These are phyloP conservation scores for Trametes maxima DNA, from an alignment of 768 basidiomycete species.

Conservation along the genomic window DNA sequence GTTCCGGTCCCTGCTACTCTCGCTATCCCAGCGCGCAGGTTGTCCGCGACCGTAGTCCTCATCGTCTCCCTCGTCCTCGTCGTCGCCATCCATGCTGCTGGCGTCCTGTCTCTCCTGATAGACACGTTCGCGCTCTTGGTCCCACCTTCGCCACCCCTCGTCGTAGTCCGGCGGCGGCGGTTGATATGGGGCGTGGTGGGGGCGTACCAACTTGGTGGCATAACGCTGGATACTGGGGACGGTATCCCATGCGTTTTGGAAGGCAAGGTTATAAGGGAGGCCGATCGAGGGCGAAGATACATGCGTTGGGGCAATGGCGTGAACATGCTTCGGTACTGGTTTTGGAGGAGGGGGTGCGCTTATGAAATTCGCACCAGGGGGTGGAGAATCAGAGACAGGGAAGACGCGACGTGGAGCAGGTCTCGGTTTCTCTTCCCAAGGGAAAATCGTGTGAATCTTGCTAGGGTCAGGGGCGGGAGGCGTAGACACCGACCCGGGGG, in stretches of 20 bases:
- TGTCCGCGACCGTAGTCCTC: constrained; percentile 35
- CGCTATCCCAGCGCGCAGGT: constrained; percentile 19
- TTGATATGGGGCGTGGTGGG: constrained; percentile 43
- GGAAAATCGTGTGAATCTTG: constrained; percentile 82
- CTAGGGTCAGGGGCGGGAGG: constrained; percentile 65
- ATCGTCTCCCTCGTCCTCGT: constrained; percentile 73
- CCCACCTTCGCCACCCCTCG: constrained; percentile 34
- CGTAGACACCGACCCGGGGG: constrained; percentile 32
- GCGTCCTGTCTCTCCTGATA: constrained; percentile 64
- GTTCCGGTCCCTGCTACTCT: constrained; percentile 23
- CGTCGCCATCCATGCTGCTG: constrained; percentile 80
- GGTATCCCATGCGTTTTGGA: constrained; percentile 84
- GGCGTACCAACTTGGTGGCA: constrained; percentile 58
- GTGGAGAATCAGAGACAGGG: constrained; percentile 62
- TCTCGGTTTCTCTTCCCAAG: constrained; percentile 89
- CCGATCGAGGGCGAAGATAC: constrained; percentile 40
- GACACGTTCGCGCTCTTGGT: constrained; percentile 40
- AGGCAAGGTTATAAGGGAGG: constrained; percentile 60
- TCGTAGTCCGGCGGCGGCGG: constrained; percentile 53
- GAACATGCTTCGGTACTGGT: constrained; percentile 21
- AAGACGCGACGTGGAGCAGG: constrained; percentile 71
- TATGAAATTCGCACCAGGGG: constrained; percentile 38
- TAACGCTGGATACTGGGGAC: constrained; percentile 82
- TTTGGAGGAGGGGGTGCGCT: constrained; percentile 30
- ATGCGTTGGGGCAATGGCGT: constrained; percentile 16